These are phyloP conservation scores for Anacardium occidentale DNA, from an alignment of 345 rosid genomes.

Conservation along the genomic window DNA sequence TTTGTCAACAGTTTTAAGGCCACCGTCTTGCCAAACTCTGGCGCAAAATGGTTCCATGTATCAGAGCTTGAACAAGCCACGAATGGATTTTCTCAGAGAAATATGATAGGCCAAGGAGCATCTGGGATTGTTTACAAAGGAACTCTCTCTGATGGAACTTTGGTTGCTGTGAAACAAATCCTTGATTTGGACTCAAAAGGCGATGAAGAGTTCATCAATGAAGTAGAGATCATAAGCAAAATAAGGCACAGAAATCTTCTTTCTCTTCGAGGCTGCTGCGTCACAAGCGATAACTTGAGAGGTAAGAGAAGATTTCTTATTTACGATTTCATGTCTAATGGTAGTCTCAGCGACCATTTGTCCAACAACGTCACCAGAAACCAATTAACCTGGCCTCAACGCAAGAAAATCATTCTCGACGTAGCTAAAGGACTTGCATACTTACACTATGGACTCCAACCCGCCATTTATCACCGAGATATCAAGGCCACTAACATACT, in stretches of 20 bases:
- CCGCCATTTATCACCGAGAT: constrained; percentile 63
- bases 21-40: constrained; percentile 42
- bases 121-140: constrained; percentile 54
- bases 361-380: constrained; percentile 14
- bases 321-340: constrained; percentile 59
- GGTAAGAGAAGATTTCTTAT: constrained; percentile 54
- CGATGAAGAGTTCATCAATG: constrained; percentile 57
- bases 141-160: constrained; percentile 44
- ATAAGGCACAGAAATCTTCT: constrained; percentile 61
- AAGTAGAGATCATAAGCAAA: constrained; percentile 66
- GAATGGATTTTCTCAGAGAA: constrained; percentile 41
- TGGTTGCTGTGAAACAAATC: constrained; percentile 52
- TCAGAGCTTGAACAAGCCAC: constrained; percentile 55
- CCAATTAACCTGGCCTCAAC: constrained; percentile 48
- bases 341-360: constrained; percentile 49
- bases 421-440: constrained; percentile 58
- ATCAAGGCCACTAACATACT: constrained; percentile 60
- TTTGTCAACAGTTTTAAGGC: constrained; percentile 37
- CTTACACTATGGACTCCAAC: constrained; percentile 57
- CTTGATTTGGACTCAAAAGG: constrained; percentile 44
- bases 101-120: constrained; percentile 54
- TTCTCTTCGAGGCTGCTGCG: constrained; percentile 66
- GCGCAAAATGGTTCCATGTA: constrained; percentile 54
- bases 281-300: constrained; percentile 37
- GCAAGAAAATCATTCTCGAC: constrained; percentile 57